Percentiles rank a stretch among this genome's conserved stretches.
phyloP scores from a whole-genome alignment of 202 grass and related monocot genomes.

The Schoenoplectus triqueter region DNA sequence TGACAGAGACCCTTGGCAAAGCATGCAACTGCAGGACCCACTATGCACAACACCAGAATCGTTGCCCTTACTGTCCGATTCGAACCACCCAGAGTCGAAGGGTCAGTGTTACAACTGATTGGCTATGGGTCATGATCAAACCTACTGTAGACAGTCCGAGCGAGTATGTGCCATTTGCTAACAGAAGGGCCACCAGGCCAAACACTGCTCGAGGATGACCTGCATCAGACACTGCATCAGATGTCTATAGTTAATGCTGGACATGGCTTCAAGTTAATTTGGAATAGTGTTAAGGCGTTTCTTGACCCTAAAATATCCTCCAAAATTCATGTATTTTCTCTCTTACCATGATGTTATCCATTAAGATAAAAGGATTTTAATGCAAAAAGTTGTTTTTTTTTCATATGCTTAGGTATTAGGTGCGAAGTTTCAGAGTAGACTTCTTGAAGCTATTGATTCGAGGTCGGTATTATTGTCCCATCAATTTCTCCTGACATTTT shows the following conservation, averaged over 20 bases:
- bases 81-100: no score
- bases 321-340: conserved; percentile 77
- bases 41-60: no score
- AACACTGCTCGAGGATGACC: no score
- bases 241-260: conserved; percentile 95
- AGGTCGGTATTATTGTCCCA: conserved; percentile 43
- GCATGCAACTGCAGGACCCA: no score
- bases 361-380: background rate
- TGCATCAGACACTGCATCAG: conserved; percentile 72
- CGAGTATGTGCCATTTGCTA: no score
- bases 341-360: background rate
- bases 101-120: no score
- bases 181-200: no score
- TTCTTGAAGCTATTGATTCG: conserved; percentile 72
- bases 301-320: conserved; percentile 87
- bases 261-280: conserved; percentile 81
- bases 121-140: no score
- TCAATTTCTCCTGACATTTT: background rate
- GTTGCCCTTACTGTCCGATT: no score
- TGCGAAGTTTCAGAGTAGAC: conserved; percentile 70
- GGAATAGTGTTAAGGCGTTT: conserved; percentile 89
- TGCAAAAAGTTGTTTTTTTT: background rate
- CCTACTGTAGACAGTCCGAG: no score
- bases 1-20: no score
- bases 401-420: conserved; percentile 65